Percentiles rank a stretch among this genome's conserved stretches.
phyloP scores from a whole-genome alignment of 768 basidiomycete genomes.

The Cytidiella melzeri region DNA sequence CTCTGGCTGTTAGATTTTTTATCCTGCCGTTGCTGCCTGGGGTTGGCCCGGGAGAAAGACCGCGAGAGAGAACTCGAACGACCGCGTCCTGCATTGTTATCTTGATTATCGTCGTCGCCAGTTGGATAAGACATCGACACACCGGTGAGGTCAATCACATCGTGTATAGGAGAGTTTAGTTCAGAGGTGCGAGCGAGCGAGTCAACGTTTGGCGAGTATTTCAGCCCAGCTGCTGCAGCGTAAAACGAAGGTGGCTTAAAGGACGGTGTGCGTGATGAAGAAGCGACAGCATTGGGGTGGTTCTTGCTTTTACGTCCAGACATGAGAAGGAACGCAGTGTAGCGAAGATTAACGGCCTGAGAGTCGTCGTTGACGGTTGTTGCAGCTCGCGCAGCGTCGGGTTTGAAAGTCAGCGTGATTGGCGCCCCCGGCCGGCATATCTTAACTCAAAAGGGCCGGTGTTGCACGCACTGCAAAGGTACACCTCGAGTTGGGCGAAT shows the following conservation, averaged over 20 bases:
- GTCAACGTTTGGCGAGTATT: not conserved
- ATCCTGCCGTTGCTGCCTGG: slow-evolving; percentile 7
- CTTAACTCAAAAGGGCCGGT: too few species aligned
- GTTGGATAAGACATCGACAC: slow-evolving; percentile 14
- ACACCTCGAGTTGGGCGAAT: too few species aligned
- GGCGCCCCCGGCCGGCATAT: too few species aligned
- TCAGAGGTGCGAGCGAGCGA: not conserved
- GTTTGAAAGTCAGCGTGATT: too few species aligned
- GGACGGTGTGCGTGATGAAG: slow-evolving; percentile 17
- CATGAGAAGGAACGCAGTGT: not conserved
- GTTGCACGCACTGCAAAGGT: too few species aligned
- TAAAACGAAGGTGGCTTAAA: slow-evolving; percentile 32
- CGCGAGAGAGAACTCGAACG: slow-evolving; percentile 13
- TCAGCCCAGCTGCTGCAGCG: slow-evolving; percentile 28
- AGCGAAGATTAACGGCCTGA: too few species aligned
- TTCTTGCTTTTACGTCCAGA: not conserved
- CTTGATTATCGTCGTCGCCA: not conserved
- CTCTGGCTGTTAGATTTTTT: slow-evolving; percentile 5
- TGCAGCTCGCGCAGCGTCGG: too few species aligned
- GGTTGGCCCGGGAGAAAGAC: slow-evolving; percentile 7
- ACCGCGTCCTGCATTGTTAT: not conserved
- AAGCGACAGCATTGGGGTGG: not conserved
- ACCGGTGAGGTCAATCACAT: not conserved
- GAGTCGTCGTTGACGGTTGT: too few species aligned
- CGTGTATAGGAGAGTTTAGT: not conserved